A percentile compares a stretch with the other conserved stretches of the same genome.
phyloP scores from a whole-genome alignment of 768 basidiomycete species.

The Xerocomellus dryophilus region DNA sequence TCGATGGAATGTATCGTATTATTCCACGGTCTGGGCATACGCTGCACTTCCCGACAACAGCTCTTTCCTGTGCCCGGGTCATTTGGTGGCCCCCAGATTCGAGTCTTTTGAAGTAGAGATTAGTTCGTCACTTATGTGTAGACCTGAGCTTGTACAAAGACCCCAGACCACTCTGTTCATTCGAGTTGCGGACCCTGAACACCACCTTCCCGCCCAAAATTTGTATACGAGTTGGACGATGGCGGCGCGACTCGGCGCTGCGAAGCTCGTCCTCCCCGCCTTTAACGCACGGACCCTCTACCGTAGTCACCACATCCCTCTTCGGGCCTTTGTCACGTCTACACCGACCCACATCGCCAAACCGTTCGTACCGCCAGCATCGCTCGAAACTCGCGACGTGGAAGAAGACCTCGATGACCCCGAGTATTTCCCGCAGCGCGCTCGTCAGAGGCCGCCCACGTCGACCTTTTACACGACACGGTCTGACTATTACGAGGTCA shows the following conservation, averaged over 20 bases:
- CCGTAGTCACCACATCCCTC: not conserved
- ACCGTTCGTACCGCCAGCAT: slow-evolving; percentile 28
- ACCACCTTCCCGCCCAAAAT: slow-evolving; percentile 5
- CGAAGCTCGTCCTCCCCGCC: slow-evolving; percentile 3
- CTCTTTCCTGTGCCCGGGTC: no score
- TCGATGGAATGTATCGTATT: no score
- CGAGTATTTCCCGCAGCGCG: slow-evolving; percentile 1
- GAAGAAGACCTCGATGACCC: slow-evolving; percentile 11
- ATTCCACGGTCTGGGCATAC: no score
- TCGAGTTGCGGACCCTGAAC: slow-evolving; percentile 14
- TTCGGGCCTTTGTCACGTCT: slow-evolving; percentile 13
- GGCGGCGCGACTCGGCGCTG: slow-evolving; percentile 6
- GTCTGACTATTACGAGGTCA: slow-evolving; percentile 68
- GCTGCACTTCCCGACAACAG: no score
- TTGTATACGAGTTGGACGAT: slow-evolving; percentile 5
- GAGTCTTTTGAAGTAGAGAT: no score
- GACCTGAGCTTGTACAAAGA: not conserved
- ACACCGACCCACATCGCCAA: not conserved
- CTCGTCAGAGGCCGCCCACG: slow-evolving; percentile 48
- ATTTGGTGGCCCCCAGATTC: no score
- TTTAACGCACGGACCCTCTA: slow-evolving; percentile 6
- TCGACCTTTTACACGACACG: slow-evolving; percentile 85
- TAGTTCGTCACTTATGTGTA: no score
- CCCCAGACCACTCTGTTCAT: slow-evolving; percentile 12
- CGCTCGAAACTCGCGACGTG: slow-evolving; percentile 12